Evolutionary conservation across 805 yeast genomes (phyloP).

Genomic region (Ogataea sp.): DNA sequence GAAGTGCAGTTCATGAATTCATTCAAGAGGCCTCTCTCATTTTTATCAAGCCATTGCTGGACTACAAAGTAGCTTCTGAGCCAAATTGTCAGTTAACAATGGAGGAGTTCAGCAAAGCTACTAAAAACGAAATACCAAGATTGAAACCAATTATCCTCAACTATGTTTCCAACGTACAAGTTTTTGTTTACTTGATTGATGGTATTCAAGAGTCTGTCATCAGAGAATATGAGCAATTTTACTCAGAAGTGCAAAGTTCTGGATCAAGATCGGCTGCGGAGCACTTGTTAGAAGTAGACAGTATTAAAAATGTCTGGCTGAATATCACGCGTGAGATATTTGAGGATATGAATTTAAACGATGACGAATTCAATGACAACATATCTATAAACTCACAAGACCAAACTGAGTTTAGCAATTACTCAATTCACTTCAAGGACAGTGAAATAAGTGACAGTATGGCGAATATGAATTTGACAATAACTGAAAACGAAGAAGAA

Average conservation of each 20-base stretch:
- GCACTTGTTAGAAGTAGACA: constrained; percentile 57
- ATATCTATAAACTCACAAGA: background rate
- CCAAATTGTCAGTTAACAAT: constrained; percentile 10
- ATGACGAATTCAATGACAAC: constrained; percentile 9
- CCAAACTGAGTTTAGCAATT: too few species aligned
- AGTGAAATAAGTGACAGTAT: background rate
- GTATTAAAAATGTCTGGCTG: constrained; percentile 34
- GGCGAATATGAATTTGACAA: background rate
- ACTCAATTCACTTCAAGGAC: background rate
- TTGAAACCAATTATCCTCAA: constrained; percentile 40
- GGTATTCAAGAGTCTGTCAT: constrained; percentile 57
- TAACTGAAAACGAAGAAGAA: too few species aligned
- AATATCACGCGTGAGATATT: constrained; percentile 25
- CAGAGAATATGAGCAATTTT: constrained; percentile 49
- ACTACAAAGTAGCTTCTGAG: constrained; percentile 10
- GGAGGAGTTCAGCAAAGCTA: constrained; percentile 35
- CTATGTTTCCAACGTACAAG: constrained; percentile 51
- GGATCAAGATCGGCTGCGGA: constrained; percentile 27
- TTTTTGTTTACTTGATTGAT: constrained; percentile 46
- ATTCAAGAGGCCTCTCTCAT: constrained; percentile 47
- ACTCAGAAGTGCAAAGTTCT: constrained; percentile 22
- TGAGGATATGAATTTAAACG: constrained; percentile 9
- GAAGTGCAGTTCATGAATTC: constrained; percentile 61
- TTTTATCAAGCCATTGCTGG: constrained; percentile 39
- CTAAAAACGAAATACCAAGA: constrained; percentile 49